Percentiles rank a stretch among this genome's conserved stretches.
Conservation (phyloP, 2,329 filamentous ascomycete species). For the Verticillium klebahnii region DNA sequence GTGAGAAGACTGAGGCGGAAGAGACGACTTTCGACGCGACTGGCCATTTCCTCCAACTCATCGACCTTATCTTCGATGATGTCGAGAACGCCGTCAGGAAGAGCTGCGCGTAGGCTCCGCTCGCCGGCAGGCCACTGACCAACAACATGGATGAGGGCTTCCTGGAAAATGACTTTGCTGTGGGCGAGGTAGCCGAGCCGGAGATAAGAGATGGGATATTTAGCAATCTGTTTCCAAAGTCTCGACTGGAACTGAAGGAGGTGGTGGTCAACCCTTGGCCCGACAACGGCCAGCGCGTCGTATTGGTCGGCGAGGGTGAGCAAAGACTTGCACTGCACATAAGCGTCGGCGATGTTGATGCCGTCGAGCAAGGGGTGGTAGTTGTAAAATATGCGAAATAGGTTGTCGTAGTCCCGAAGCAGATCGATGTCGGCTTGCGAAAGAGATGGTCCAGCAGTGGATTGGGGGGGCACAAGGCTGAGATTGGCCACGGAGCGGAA, state of each 20-base stretch:
- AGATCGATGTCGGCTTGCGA: conserved; percentile 66
- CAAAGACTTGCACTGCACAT: conserved; percentile 89
- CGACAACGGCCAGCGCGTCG: conserved; percentile 82
- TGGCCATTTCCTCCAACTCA: conserved; percentile 79
- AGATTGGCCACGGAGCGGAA: conserved; percentile 87
- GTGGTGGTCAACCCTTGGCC: conserved; percentile 88
- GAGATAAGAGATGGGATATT: conserved; percentile 89
- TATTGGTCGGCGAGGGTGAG: conserved; percentile 90
- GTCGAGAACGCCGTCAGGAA: conserved; percentile 75
- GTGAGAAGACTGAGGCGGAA: conserved; percentile 79
- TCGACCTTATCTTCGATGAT: conserved; percentile 94
- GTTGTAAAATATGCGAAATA: conserved; percentile 96
- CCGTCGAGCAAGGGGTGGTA: conserved; percentile 76
- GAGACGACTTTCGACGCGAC: conserved; percentile 73
- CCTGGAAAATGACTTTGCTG: conserved; percentile 77
- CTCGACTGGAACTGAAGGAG: conserved; percentile 85
- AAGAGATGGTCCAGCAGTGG: conserved; percentile 29
- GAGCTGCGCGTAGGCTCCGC: conserved; percentile 66
- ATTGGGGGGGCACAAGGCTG: conserved; percentile 37
- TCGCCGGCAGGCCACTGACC: conserved; percentile 87
- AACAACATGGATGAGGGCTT: conserved; percentile 89
- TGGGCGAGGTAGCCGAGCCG: conserved; percentile 83
- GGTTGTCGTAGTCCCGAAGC: conserved; percentile 88
- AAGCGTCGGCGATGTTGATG: conserved; percentile 86
- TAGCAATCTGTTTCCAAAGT: conserved; percentile 93